Conservation (phyloP, 2,329 filamentous ascomycete species). For the Chaetomium olivaceum region DNA sequence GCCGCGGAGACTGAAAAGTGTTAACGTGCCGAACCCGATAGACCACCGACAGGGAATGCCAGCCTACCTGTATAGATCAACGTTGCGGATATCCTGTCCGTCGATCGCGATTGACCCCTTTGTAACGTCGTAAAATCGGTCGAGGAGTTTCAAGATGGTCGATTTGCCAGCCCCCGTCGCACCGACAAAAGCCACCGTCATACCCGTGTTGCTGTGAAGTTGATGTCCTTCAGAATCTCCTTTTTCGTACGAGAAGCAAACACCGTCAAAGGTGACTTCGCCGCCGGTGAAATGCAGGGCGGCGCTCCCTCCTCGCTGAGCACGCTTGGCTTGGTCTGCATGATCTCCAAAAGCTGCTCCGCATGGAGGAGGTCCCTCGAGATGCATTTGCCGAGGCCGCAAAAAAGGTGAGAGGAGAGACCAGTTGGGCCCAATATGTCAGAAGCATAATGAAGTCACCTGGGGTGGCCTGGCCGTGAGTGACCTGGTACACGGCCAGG, state of each 20-base stretch:
- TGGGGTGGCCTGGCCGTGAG: constrained; percentile 57
- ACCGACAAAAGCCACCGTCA: constrained; percentile 61
- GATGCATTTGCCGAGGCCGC: constrained; percentile 55
- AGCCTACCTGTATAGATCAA: constrained; percentile 49
- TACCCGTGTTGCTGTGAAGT: constrained; percentile 52
- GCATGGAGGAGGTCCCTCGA: constrained; percentile 59
- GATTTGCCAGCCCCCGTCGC: constrained; percentile 62
- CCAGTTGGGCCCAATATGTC: constrained; percentile 73
- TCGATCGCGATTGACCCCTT: constrained; percentile 56
- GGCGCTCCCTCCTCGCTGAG: constrained; percentile 53
- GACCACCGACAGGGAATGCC: background rate
- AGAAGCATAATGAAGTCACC: constrained; percentile 71
- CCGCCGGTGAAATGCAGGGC: constrained; percentile 55
- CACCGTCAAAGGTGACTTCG: constrained; percentile 55
- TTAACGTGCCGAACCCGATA: constrained; percentile 18
- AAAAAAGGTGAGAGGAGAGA: constrained; percentile 71
- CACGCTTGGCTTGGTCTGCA: constrained; percentile 58
- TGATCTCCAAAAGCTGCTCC: constrained; percentile 58
- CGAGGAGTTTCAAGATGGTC: constrained; percentile 58
- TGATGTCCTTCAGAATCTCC: constrained; percentile 56
- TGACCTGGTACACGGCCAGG: constrained; percentile 65
- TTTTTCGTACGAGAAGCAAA: constrained; percentile 62
- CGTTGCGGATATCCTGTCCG: constrained; percentile 57
- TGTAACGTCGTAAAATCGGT: constrained; percentile 60
- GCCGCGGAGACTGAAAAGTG: constrained; percentile 48